A percentile compares a stretch with the other conserved stretches of the same genome.
Conservation (phyloP, 768 basidiomycete genomes). For the Mycena maculata region DNA sequence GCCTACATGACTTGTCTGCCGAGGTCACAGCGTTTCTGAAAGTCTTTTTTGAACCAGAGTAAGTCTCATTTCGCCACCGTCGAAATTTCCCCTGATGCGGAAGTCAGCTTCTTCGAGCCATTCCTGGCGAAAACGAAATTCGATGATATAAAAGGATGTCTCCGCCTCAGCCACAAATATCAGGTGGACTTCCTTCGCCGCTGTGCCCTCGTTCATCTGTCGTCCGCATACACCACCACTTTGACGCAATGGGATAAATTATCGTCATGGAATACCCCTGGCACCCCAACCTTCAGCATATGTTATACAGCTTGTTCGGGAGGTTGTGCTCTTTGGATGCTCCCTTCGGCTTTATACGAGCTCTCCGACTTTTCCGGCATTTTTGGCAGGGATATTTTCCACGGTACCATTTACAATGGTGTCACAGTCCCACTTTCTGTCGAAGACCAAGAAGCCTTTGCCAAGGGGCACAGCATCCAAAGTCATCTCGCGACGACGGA, state of each 20-base stretch:
- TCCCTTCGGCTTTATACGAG: constrained; percentile 17
- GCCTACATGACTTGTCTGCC: background rate
- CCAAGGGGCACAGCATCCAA: background rate
- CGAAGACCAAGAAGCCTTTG: constrained; percentile 2
- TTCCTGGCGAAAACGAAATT: background rate
- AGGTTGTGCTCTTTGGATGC: constrained; percentile 24
- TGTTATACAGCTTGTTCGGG: constrained; percentile 24
- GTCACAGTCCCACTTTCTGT: background rate
- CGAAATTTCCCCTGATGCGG: background rate
- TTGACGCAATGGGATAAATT: background rate
- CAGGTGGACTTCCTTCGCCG: background rate
- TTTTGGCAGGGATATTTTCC: background rate
- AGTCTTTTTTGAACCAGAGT: background rate
- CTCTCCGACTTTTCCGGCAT: background rate
- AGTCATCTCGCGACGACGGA: background rate
- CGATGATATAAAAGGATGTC: background rate
- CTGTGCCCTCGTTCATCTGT: background rate
- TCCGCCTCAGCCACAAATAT: constrained; percentile 16
- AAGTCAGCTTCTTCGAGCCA: constrained; percentile 8
- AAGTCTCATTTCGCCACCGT: background rate
- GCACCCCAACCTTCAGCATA: background rate
- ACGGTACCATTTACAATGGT: background rate
- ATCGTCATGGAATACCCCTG: background rate
- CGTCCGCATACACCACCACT: background rate
- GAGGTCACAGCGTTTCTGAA: background rate